Conservation (phyloP, 495 filamentous ascomycete genomes). For the Neurospora hispaniola region DNA sequence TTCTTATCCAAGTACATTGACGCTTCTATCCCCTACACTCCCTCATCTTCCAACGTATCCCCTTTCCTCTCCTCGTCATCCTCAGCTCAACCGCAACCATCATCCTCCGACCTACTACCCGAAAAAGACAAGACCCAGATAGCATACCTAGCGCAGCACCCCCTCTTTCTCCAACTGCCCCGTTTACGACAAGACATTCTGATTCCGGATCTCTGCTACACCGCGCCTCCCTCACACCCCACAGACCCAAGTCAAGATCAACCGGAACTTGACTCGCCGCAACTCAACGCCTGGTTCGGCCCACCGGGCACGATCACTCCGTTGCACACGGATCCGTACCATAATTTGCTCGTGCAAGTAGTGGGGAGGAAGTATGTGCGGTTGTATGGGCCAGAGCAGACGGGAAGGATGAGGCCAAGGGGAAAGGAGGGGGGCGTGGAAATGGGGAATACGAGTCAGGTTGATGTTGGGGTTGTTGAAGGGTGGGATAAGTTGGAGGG, state of each 20-base stretch:
- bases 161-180: slow-evolving; percentile 76
- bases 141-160: slow-evolving; percentile 90
- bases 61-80: not conserved
- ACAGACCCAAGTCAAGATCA: slow-evolving; percentile 40
- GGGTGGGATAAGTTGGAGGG: slow-evolving; percentile 34
- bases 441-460: slow-evolving; percentile 80
- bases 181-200: slow-evolving; percentile 62
- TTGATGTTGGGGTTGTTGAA: slow-evolving; percentile 58
- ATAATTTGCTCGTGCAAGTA: slow-evolving; percentile 86
- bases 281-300: slow-evolving; percentile 89
- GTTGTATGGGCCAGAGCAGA: slow-evolving; percentile 61
- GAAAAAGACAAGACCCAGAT: slow-evolving; percentile 9
- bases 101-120: not conserved
- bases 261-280: slow-evolving; percentile 38
- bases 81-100: not conserved
- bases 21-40: slow-evolving; percentile 10
- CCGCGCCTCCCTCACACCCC: slow-evolving; percentile 44
- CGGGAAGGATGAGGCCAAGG: slow-evolving; percentile 51
- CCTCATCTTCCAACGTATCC: not conserved
- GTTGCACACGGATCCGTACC: slow-evolving; percentile 85
- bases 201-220: slow-evolving; percentile 81
- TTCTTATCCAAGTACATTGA: slow-evolving; percentile 53
- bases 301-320: slow-evolving; percentile 82
- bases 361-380: slow-evolving; percentile 86
- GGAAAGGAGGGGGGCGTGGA: slow-evolving; percentile 62